These are phyloP conservation scores for Puccinia triticina DNA, from an alignment of 1,284 basidiomycete genomes.

Conservation along the genomic window DNA sequence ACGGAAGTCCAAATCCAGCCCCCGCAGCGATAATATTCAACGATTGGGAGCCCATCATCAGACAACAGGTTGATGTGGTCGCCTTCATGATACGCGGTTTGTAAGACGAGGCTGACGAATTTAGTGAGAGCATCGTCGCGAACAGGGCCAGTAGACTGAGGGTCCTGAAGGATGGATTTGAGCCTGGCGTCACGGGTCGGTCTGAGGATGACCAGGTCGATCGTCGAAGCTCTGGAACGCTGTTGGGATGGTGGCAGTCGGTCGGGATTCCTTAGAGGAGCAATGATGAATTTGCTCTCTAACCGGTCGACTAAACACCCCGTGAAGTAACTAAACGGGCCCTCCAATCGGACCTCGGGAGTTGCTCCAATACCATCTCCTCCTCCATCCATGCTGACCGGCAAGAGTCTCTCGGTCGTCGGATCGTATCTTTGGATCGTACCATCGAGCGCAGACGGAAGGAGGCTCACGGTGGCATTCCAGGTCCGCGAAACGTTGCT, in stretches of 20 bases:
- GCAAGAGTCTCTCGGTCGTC: constrained; percentile 59
- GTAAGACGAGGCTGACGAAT: constrained; percentile 63
- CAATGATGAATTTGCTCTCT: constrained; percentile 77
- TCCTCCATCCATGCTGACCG: constrained; percentile 41
- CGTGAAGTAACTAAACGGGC: constrained; percentile 78
- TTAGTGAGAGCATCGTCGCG: constrained; percentile 55
- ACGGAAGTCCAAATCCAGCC: constrained; percentile 85
- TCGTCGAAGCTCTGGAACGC: constrained; percentile 55
- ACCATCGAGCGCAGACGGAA: neutral
- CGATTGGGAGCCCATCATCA: constrained; percentile 65
- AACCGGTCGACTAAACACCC: constrained; percentile 80
- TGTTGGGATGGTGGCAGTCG: constrained; percentile 51
- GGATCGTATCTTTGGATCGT: constrained; percentile 55
- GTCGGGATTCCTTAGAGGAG: constrained; percentile 64
- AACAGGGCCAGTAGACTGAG: constrained; percentile 53
- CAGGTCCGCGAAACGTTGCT: constrained; percentile 77
- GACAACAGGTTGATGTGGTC: constrained; percentile 70
- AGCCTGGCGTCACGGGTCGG: constrained; percentile 67
- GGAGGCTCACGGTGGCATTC: constrained; percentile 67
- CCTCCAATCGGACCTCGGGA: constrained; percentile 60
- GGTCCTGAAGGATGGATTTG: constrained; percentile 58
- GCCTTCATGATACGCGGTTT: constrained; percentile 73
- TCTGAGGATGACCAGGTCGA: constrained; percentile 82
- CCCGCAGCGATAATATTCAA: constrained; percentile 78
- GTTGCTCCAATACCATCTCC: constrained; percentile 61